These are phyloP conservation scores for Priceomyces carsonii DNA, from an alignment of 805 yeast genomes.

Conservation along the genomic window DNA sequence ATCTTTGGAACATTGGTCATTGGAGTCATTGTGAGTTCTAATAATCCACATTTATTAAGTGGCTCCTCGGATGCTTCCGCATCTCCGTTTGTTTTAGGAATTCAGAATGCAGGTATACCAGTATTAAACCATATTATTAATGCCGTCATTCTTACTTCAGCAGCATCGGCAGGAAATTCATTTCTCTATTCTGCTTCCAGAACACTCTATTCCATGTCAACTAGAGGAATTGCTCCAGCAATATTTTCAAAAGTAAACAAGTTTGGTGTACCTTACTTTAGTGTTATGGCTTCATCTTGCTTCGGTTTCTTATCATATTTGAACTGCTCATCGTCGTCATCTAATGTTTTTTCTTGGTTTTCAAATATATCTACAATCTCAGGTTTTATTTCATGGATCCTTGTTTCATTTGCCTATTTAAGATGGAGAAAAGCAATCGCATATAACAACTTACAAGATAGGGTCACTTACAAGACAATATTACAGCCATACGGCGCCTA, in stretches of 20 bases:
- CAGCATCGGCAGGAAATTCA: constrained; percentile 48
- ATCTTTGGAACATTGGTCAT: constrained; percentile 41
- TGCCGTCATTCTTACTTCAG: constrained; percentile 61
- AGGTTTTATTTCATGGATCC: constrained; percentile 66
- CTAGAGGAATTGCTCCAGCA: constrained; percentile 40
- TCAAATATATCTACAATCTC: constrained; percentile 65
- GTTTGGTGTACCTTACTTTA: constrained; percentile 44
- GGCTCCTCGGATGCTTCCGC: constrained; percentile 51
- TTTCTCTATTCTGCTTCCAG: constrained; percentile 45
- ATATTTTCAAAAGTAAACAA: constrained; percentile 36
- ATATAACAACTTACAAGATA: constrained; percentile 51
- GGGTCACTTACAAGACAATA: constrained; percentile 58
- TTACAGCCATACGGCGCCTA: constrained; percentile 62
- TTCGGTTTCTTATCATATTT: constrained; percentile 52
- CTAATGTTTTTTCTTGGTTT: constrained; percentile 63
- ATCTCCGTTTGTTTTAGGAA: constrained; percentile 67
- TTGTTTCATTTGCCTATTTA: constrained; percentile 51
- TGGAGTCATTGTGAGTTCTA: constrained; percentile 37
- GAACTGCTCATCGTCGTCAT: constrained; percentile 53
- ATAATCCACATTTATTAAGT: constrained; percentile 21
- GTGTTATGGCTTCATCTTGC: constrained; percentile 31
- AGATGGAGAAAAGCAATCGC: constrained; percentile 66
- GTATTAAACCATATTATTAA: constrained; percentile 63
- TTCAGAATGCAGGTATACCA: constrained; percentile 57
- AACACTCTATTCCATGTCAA: constrained; percentile 41